Percentiles rank a stretch among this genome's conserved stretches.
Conservation (phyloP, 192 early-diverging fungal species). For the Coemansia erecta region DNA sequence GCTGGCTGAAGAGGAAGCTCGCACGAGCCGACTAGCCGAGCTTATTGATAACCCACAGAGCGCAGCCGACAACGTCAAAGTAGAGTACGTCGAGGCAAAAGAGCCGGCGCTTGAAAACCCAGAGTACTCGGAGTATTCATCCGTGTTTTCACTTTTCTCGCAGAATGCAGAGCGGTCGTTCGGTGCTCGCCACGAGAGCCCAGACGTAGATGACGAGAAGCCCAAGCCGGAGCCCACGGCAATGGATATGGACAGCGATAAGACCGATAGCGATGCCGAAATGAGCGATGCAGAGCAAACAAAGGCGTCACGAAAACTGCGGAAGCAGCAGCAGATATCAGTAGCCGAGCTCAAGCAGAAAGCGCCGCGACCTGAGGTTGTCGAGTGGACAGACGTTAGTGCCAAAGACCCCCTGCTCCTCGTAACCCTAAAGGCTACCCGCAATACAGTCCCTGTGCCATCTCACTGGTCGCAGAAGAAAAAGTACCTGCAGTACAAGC, state of each 20-base stretch:
- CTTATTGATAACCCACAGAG: constrained; percentile 9
- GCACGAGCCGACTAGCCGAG: constrained; percentile 20
- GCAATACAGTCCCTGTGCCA: constrained; percentile 95
- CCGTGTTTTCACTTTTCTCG: constrained; percentile 39
- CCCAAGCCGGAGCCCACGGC: neutral
- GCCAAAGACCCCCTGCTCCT: constrained; percentile 87
- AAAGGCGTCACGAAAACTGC: constrained; percentile 52
- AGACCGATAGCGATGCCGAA: constrained; percentile 31
- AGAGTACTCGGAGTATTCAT: constrained; percentile 24
- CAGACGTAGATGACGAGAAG: neutral
- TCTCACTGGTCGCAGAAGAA: constrained; percentile 94
- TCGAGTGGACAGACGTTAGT: constrained; percentile 95
- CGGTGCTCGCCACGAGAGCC: constrained; percentile 13
- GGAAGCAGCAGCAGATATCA: constrained; percentile 57
- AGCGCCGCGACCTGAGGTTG: constrained; percentile 89
- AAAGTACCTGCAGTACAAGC: constrained; percentile 95
- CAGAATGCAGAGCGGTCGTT: constrained; percentile 40
- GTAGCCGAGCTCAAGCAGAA: constrained; percentile 93
- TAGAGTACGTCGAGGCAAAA: constrained; percentile 39
- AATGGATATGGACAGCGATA: constrained; percentile 6
- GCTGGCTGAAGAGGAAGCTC: constrained; percentile 27
- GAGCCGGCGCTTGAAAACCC: constrained; percentile 16
- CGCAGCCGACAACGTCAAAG: constrained; percentile 14
- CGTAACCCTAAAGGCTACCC: constrained; percentile 83
- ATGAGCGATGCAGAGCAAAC: constrained; percentile 5